Evolutionary conservation across 2,329 filamentous ascomycete genomes (phyloP), one percentile per base, ranked within the genome.

Genomic region (Tothia fuscella): DNA sequence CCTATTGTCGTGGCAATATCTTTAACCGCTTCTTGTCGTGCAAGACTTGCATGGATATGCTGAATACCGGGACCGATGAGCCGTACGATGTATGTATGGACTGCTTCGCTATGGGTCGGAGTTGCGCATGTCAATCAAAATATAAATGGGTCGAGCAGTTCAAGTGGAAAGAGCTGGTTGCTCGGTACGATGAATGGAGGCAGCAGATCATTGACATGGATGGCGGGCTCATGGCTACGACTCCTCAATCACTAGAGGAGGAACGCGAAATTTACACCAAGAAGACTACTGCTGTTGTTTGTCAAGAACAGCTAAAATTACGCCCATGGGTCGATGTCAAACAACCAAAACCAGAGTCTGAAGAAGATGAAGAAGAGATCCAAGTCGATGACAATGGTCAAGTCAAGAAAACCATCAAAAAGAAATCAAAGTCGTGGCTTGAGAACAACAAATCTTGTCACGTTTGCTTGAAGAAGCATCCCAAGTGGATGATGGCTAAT

Each of bases 71-170:
- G 20, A 80, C 86, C 42, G 84, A 80, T 24, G 78, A 96, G 54
- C 84, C 84, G 0, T 98, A 96, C 56, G 91, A 98, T 57, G 72
- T 98, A 17, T 98, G 91, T 55, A 88, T 98, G 83, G 91, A 98
- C 51, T 98, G 91, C 56, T 98, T 93, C 55, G 82, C 79, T n/a
- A 93, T 96, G 82, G 91, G 91, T 17, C 77, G 91, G 39, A 94
- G 88, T 34, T 98, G 91, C 56, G 76, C 75, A 3, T 98, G 91
- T 54, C 73, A 93, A 38, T 93, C 88, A 3, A 78, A 78, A 9
- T 72, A 94, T 9, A 77, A 75, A 46, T 98, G 89, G 88, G 86
- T 85, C 38, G 88, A 98, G 56, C 91, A 96, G 56, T 95, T 88
- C 72, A 67, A 74, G 10, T 96, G 88, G 88, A 71, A 76, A 31